These are phyloP conservation scores for Rutstroemia sydowiana DNA, from an alignment of 2,329 filamentous ascomycete genomes.

Conservation along the genomic window DNA sequence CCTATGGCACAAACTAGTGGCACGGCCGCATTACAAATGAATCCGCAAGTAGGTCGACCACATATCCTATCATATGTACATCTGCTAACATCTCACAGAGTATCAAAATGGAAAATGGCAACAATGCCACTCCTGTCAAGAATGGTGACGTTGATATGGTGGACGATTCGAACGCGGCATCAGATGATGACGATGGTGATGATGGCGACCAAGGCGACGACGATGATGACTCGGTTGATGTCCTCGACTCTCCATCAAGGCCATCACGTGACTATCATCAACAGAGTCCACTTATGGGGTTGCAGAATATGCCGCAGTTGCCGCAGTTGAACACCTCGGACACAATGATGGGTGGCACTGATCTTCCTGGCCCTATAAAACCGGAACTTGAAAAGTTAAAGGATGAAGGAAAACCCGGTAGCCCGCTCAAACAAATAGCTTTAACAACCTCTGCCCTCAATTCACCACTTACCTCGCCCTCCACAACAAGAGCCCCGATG, in stretches of 20 bases:
- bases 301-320: slow-evolving; percentile 1
- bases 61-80: background rate
- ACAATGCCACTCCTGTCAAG: slow-evolving; percentile 9
- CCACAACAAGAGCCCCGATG: background rate
- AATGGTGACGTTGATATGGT: slow-evolving; percentile 30
- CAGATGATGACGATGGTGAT: slow-evolving; percentile 26
- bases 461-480: slow-evolving; percentile 21
- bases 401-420: slow-evolving; percentile 21
- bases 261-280: slow-evolving; percentile 13
- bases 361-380: slow-evolving; percentile 8
- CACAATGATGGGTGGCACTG: slow-evolving; percentile 15
- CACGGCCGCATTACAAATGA: slow-evolving; percentile 7
- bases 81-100: slow-evolving; percentile 16
- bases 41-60: slow-evolving; percentile 21
- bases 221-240: slow-evolving; percentile 36
- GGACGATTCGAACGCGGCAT: slow-evolving; percentile 25
- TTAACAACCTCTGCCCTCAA: slow-evolving; percentile 24
- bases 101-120: slow-evolving; percentile 22
- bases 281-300: slow-evolving; percentile 8
- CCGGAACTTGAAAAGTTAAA: slow-evolving; percentile 13
- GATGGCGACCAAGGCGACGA: slow-evolving; percentile 35
- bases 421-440: slow-evolving; percentile 26
- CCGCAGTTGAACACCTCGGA: slow-evolving; percentile 12
- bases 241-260: slow-evolving; percentile 28
- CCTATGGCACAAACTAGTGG: slow-evolving; percentile 12